These are phyloP conservation scores for Talaromyces pinophilus DNA, from an alignment of 2,329 filamentous ascomycete species.

Conservation along the genomic window DNA sequence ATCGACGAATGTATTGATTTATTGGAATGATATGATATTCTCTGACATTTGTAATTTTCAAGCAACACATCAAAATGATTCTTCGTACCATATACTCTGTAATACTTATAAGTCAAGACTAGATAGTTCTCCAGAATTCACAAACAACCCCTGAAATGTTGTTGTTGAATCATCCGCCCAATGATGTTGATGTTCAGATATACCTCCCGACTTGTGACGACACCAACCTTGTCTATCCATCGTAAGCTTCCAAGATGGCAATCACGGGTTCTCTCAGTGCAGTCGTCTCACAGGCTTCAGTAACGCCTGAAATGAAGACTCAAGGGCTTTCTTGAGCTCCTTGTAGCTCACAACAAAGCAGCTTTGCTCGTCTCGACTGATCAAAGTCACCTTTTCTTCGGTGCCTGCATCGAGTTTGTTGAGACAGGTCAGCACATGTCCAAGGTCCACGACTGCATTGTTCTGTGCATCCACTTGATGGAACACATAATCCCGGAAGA, in stretches of 20 bases:
- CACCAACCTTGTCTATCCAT: slow-evolving; percentile 9
- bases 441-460: slow-evolving; percentile 79
- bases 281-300: slow-evolving; percentile 46
- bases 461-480: slow-evolving; percentile 88
- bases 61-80: slow-evolving; percentile 8
- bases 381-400: slow-evolving; percentile 81
- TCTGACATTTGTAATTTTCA: slow-evolving; percentile 12
- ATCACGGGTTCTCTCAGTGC: slow-evolving; percentile 29
- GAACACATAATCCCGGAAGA: slow-evolving; percentile 96
- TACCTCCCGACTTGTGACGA: not conserved
- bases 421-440: slow-evolving; percentile 80
- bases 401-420: slow-evolving; percentile 91
- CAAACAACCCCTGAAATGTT: not conserved
- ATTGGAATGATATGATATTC: slow-evolving; percentile 14
- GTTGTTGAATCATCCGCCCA: not conserved
- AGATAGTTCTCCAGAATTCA: slow-evolving; percentile 8
- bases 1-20: slow-evolving; percentile 6
- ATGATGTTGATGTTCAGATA: not conserved
- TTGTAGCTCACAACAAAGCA: slow-evolving; percentile 86
- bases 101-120: slow-evolving; percentile 12
- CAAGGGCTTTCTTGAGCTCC: slow-evolving; percentile 71
- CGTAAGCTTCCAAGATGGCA: not conserved
- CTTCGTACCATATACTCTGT: slow-evolving; percentile 17
- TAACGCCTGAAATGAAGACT: slow-evolving; percentile 62
- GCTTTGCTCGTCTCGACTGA: slow-evolving; percentile 87